These are phyloP conservation scores for Millerozyma acaciae DNA, from an alignment of 805 yeast genomes.

Conservation along the genomic window DNA sequence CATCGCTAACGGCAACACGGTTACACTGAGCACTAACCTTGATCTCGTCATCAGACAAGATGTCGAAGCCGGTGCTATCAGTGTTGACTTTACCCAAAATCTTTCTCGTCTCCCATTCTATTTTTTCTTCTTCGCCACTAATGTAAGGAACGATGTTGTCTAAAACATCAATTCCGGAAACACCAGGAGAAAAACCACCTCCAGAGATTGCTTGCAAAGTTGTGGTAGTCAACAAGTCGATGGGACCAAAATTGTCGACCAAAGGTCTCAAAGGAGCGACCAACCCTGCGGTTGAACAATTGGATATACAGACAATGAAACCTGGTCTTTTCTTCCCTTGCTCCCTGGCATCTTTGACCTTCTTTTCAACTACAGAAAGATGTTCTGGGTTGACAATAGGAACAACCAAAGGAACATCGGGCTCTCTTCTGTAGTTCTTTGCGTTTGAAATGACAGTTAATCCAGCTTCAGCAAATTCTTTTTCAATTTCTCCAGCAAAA, in stretches of 20 bases:
- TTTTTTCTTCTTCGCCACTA: slow-evolving; percentile 96
- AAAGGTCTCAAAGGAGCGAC: slow-evolving; percentile 97
- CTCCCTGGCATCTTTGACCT: slow-evolving; percentile 50
- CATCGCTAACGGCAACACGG: slow-evolving; percentile 95
- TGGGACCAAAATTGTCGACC: slow-evolving; percentile 85
- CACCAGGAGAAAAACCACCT: slow-evolving; percentile 98
- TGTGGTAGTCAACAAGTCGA: slow-evolving; percentile 80
- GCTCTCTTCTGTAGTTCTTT: slow-evolving; percentile 86
- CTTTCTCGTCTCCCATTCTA: slow-evolving; percentile 97
- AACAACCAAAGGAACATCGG: slow-evolving; percentile 86
- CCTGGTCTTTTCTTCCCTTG: slow-evolving; percentile 64
- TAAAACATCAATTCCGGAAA: slow-evolving; percentile 87
- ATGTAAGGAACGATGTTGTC: slow-evolving; percentile 95
- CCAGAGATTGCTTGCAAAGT: slow-evolving; percentile 98
- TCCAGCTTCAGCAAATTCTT: slow-evolving; percentile 77
- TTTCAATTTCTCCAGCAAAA: slow-evolving; percentile 89
- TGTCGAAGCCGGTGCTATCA: slow-evolving; percentile 51
- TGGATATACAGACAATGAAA: slow-evolving; percentile 89
- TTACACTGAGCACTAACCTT: slow-evolving; percentile 94
- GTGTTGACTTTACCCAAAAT: slow-evolving; percentile 67
- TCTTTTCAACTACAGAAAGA: slow-evolving; percentile 63
- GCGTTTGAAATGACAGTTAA: slow-evolving; percentile 89
- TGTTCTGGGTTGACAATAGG: slow-evolving; percentile 95
- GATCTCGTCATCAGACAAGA: slow-evolving; percentile 64
- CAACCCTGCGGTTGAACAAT: slow-evolving; percentile 97